Conservation (phyloP, 495 filamentous ascomycete genomes). For the Staphylotrichum longicolle region DNA sequence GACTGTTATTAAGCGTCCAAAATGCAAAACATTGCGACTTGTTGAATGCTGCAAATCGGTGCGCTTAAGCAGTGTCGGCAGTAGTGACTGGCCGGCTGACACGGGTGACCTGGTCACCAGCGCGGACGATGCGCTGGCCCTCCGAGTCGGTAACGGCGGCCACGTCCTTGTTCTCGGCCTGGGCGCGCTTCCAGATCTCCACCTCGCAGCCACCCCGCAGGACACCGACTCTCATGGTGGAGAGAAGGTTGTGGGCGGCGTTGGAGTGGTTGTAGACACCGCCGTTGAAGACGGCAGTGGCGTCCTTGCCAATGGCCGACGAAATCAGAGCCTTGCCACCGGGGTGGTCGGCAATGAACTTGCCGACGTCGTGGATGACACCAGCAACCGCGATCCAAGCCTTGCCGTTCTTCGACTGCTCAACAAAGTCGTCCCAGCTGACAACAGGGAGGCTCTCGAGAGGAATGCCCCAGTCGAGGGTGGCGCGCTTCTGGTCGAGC, state of each 20-base stretch:
- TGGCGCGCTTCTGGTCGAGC: conserved; percentile 90
- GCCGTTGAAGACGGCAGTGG: conserved; percentile 98
- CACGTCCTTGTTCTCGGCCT: conserved; percentile 84
- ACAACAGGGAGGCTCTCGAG: conserved; percentile 93
- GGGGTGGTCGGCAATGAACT: conserved; percentile 96
- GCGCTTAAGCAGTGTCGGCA: conserved; percentile 67
- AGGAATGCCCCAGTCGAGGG: conserved; percentile 92
- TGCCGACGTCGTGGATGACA: conserved; percentile 90
- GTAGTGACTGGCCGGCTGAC: conserved; percentile 67
- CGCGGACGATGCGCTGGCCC: conserved; percentile 82
- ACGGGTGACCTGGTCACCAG: conserved; percentile 86
- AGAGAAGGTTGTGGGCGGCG: conserved; percentile 94
- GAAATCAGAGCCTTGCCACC: conserved; percentile 95
- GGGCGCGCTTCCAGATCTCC: conserved; percentile 97
- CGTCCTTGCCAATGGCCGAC: conserved; percentile 93
- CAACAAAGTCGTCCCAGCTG: conserved; percentile 93
- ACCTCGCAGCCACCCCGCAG: conserved; percentile 96
- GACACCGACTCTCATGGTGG: conserved; percentile 94
- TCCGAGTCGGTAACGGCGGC: conserved; percentile 75
- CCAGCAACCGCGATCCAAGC: conserved; percentile 86
- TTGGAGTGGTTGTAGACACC: conserved; percentile 98
- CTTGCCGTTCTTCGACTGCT: conserved; percentile 77
- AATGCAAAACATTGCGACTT: neutral
- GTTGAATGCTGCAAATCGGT: neutral
- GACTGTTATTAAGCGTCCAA: neutral